These are phyloP conservation scores for Candida buenavistaensis DNA, from an alignment of 1,139 yeast species.

Conservation along the genomic window DNA sequence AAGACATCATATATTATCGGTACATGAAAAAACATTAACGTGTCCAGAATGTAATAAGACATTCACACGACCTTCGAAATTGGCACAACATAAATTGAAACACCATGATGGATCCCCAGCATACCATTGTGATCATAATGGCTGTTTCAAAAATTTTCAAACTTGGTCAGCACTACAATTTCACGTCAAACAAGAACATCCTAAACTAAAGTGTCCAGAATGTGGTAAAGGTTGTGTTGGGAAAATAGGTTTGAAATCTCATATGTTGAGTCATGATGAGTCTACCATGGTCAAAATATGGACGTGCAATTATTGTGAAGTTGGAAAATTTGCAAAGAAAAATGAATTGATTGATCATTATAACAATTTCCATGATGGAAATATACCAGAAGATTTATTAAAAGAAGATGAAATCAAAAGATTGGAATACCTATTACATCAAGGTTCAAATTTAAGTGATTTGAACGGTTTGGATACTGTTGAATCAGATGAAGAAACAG, in stretches of 20 bases:
- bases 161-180: slow-evolving; percentile 77
- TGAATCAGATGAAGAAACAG: slow-evolving; percentile 4
- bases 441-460: slow-evolving; percentile 11
- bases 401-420: slow-evolving; percentile 25
- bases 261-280: slow-evolving; percentile 61
- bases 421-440: slow-evolving; percentile 21
- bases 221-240: slow-evolving; percentile 82
- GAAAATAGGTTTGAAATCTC: slow-evolving; percentile 65
- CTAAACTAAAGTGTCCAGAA: slow-evolving; percentile 60
- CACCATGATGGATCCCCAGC: slow-evolving; percentile 57
- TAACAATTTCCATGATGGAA: slow-evolving; percentile 41
- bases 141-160: slow-evolving; percentile 60
- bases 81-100: slow-evolving; percentile 61
- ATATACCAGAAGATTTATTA: slow-evolving; percentile 35
- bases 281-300: slow-evolving; percentile 53
- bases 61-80: slow-evolving; percentile 60
- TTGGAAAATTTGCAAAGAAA: slow-evolving; percentile 37
- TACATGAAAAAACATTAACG: slow-evolving; percentile 54
- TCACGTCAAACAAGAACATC: slow-evolving; percentile 75
- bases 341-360: slow-evolving; percentile 43
- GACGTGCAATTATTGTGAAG: slow-evolving; percentile 57
- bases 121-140: slow-evolving; percentile 62
- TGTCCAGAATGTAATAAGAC: slow-evolving; percentile 61
- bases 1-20: slow-evolving; percentile 65
- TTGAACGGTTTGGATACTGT: slow-evolving; percentile 2